phyloP scores from a whole-genome alignment of 2,329 filamentous ascomycete species.

The Gyromitra esculenta region DNA sequence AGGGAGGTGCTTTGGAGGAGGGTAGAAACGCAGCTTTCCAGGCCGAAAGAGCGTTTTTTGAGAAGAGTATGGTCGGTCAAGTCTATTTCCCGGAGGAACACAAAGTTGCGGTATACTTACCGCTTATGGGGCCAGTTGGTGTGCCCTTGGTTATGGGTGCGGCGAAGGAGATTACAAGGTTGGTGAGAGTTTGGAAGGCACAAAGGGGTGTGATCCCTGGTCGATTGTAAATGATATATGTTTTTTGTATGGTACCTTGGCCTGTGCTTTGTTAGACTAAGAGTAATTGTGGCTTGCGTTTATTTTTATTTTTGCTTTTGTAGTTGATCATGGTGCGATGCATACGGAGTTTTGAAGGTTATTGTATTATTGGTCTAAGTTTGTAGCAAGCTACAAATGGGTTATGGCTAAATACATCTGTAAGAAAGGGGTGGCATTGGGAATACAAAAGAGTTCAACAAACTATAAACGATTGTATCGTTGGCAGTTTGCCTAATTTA shows the following conservation, averaged over 20 bases:
- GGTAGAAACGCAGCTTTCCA: constrained; percentile 86
- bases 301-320: constrained; percentile 23
- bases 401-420: constrained; percentile 11
- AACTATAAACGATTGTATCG: not conserved
- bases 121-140: constrained; percentile 86
- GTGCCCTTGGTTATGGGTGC: constrained; percentile 87
- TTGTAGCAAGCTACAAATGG: constrained; percentile 15
- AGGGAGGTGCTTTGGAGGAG: constrained; percentile 76
- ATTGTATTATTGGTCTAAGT: constrained; percentile 32
- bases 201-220: constrained; percentile 21
- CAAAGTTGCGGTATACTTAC: constrained; percentile 95
- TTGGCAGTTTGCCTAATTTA: not conserved
- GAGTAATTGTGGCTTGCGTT: constrained; percentile 34
- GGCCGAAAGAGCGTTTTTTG: constrained; percentile 94
- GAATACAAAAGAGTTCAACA: not conserved
- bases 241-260: constrained; percentile 9
- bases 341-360: constrained; percentile 43
- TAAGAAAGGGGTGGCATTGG: not conserved
- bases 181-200: constrained; percentile 61
- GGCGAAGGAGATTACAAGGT: constrained; percentile 79
- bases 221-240: constrained; percentile 6
- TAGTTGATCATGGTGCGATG: constrained; percentile 24
- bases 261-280: constrained; percentile 31
- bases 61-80: constrained; percentile 98
- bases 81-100: constrained; percentile 99